A percentile compares a stretch with the other conserved stretches of the same genome.
phyloP scores from a whole-genome alignment of 352 stramenopile species.

The Phytophthora uliginosa region DNA sequence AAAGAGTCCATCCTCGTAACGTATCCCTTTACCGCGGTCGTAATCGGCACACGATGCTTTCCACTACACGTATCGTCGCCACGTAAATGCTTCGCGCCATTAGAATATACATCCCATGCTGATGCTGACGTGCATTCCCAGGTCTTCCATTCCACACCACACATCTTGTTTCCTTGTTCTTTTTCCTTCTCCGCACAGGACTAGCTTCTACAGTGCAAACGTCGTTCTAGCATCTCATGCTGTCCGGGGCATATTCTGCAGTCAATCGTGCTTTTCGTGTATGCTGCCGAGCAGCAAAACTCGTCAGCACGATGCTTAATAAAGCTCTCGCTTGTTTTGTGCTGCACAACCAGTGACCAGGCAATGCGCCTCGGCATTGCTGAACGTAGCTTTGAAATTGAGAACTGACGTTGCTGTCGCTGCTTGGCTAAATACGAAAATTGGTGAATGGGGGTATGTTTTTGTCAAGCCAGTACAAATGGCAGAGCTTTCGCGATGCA shows the following conservation, averaged over 20 bases:
- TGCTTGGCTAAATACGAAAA: no score
- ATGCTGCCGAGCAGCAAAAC: slow-evolving; percentile 9
- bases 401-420: no score
- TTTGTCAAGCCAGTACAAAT: no score
- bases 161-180: neutral
- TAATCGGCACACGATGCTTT: neutral
- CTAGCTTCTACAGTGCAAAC: neutral
- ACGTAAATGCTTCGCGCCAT: neutral
- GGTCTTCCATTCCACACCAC: neutral
- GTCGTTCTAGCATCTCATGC: neutral
- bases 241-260: slow-evolving; percentile 1
- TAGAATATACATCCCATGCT: neutral
- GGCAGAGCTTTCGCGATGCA: no score
- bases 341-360: no score
- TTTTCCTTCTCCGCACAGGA: neutral
- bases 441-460: no score
- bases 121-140: neutral
- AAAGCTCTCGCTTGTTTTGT: neutral
- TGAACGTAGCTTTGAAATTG: no score
- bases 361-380: no score
- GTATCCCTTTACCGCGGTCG: neutral
- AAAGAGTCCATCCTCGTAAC: slow-evolving; percentile 1
- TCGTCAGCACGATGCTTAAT: neutral
- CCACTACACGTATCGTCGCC: neutral
- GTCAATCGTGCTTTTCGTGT: neutral